Evolutionary conservation across 2,329 filamentous ascomycete genomes (phyloP).

Genomic region (Fusarium nisikadoi): DNA sequence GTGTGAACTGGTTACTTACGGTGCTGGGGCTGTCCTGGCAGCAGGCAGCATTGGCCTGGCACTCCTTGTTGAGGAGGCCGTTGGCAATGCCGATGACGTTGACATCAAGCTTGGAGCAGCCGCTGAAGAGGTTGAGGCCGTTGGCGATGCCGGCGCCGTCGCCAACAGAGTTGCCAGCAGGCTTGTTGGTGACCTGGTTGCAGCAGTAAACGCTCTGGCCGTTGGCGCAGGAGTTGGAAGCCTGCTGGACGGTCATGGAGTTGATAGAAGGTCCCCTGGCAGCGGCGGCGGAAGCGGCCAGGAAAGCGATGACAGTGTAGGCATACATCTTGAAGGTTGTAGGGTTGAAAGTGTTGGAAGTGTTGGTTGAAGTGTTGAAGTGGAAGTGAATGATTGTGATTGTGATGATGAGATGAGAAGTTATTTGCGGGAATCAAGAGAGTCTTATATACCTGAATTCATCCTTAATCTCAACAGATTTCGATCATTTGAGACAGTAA

Average conservation of each 20-base stretch:
- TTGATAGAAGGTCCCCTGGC: background rate
- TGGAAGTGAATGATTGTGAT: background rate
- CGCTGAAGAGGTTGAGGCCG: background rate
- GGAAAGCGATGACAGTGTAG: conserved; percentile 2
- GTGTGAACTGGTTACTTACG: background rate
- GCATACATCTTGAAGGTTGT: conserved; percentile 6
- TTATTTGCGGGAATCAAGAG: background rate
- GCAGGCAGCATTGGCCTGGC: conserved; percentile 10
- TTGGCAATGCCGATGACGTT: conserved; percentile 2
- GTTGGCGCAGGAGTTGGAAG: background rate
- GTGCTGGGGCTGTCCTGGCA: conserved; percentile 6
- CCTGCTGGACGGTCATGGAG: background rate
- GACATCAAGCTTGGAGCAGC: conserved; percentile 7
- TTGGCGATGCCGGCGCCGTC: background rate
- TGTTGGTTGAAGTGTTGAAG: background rate
- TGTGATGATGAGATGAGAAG: background rate
- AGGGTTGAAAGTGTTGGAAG: background rate
- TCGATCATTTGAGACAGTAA: background rate
- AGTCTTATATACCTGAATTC: background rate
- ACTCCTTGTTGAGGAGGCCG: conserved; percentile 6
- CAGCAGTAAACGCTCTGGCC: conserved; percentile 4
- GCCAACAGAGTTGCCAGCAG: background rate
- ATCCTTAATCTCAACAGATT: background rate
- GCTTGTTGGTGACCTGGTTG: background rate
- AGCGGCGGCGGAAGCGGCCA: background rate